These are phyloP conservation scores for Mycena belliarum DNA, from an alignment of 768 basidiomycete genomes.

Conservation along the genomic window DNA sequence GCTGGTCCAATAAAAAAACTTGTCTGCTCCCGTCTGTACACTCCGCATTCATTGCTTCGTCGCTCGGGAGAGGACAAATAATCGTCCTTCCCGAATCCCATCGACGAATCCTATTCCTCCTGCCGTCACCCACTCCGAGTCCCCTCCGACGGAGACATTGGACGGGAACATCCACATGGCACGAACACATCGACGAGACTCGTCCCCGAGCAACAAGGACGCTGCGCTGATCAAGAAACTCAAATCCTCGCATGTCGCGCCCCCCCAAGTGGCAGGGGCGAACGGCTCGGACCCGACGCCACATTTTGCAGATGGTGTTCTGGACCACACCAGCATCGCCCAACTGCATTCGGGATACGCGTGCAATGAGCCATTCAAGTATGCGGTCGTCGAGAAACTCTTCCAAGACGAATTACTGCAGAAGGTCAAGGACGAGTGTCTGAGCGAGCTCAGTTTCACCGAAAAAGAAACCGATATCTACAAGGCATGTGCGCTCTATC, in stretches of 20 bases:
- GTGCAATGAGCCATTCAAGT: constrained; percentile 72
- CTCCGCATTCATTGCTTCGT: background rate
- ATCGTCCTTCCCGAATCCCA: constrained; percentile 6
- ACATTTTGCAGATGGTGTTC: constrained; percentile 54
- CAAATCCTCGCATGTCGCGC: constrained; percentile 29
- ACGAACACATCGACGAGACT: constrained; percentile 29
- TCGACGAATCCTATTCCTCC: background rate
- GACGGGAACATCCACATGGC: constrained; percentile 30
- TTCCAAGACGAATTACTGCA: constrained; percentile 82
- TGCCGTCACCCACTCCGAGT: background rate
- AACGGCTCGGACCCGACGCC: constrained; percentile 34
- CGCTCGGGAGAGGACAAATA: background rate
- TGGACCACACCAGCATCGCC: constrained; percentile 58
- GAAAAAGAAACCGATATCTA: constrained; percentile 99
- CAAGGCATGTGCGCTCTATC: constrained; percentile 54
- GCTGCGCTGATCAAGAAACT: constrained; percentile 26
- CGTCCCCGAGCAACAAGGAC: constrained; percentile 25
- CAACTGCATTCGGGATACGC: constrained; percentile 58
- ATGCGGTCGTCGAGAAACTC: constrained; percentile 77
- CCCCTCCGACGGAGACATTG: background rate
- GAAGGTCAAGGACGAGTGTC: constrained; percentile 82
- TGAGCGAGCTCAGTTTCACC: constrained; percentile 75
- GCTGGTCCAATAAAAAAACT: background rate
- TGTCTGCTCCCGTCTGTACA: too few relatives aligned
- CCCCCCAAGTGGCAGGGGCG: background rate